These are phyloP conservation scores for Picocystis salinarum DNA, from an alignment of 139 green algal species.

Conservation along the genomic window DNA sequence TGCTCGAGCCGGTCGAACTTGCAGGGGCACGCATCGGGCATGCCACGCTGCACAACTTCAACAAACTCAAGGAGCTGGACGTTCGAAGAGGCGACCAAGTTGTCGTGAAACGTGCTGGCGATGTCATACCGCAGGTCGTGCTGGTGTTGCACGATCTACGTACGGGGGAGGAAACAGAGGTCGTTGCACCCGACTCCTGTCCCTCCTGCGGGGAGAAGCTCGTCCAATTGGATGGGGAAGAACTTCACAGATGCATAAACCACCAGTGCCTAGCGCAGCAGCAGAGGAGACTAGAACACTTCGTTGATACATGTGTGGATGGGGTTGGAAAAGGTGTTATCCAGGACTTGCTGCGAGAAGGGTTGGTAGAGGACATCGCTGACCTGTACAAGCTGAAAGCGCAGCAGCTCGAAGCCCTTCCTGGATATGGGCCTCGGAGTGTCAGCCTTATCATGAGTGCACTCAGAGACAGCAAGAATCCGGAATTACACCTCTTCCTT, in stretches of 20 bases:
- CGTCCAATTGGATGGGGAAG: not conserved
- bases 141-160: slow-evolving; percentile 10
- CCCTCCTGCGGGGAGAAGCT: slow-evolving; percentile 13
- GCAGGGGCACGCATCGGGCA: slow-evolving; percentile 18
- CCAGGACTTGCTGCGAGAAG: not conserved
- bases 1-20: slow-evolving; percentile 20
- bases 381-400: slow-evolving; percentile 1
- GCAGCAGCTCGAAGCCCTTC: not conserved
- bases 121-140: slow-evolving; percentile 35
- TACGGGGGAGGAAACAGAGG: too few relatives aligned
- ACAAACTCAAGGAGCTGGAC: slow-evolving; percentile 5
- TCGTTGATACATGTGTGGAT: slow-evolving; percentile 12
- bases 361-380: not conserved
- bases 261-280: slow-evolving; percentile 4
- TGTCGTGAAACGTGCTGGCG: slow-evolving; percentile 19
- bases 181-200: not conserved
- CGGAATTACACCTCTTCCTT: slow-evolving; percentile 5
- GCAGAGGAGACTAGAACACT: slow-evolving; percentile 13
- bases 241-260: slow-evolving; percentile 11
- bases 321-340: slow-evolving; percentile 2
- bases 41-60: slow-evolving; percentile 29
- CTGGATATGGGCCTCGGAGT: slow-evolving; percentile 8
- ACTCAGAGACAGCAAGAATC: slow-evolving; percentile 1
- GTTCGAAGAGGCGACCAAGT: slow-evolving; percentile 22
- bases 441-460: not conserved